A percentile compares a stretch with the other conserved stretches of the same genome.
Conservation (phyloP, 2,329 filamentous ascomycete species). For the Catunica adiposa region DNA sequence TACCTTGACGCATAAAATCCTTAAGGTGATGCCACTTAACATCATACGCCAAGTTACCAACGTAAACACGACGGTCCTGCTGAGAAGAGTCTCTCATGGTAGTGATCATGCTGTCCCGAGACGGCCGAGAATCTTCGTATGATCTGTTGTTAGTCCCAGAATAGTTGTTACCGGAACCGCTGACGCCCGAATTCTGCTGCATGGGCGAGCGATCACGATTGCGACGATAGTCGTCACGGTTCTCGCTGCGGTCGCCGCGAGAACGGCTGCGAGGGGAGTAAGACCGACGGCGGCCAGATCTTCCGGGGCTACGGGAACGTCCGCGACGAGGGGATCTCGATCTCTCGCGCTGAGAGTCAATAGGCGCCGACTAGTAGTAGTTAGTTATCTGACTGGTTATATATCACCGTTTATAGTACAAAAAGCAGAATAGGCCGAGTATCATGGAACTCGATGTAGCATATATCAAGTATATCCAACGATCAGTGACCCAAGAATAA, state of each 20-base stretch:
- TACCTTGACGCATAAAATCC: slow-evolving; percentile 99
- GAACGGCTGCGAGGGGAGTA: slow-evolving; percentile 68
- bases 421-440: neutral
- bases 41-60: slow-evolving; percentile 97
- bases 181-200: slow-evolving; percentile 51
- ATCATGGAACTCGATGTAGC: too few relatives aligned
- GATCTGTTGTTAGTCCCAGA: slow-evolving; percentile 57
- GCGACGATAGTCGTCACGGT: slow-evolving; percentile 61
- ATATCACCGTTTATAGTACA: too few relatives aligned
- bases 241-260: slow-evolving; percentile 36
- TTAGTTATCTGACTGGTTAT: too few relatives aligned
- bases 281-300: slow-evolving; percentile 52
- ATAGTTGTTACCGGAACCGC: slow-evolving; percentile 50
- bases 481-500: too few relatives aligned
- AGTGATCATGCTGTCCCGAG: slow-evolving; percentile 92
- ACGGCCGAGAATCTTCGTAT: slow-evolving; percentile 66
- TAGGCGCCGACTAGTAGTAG: slow-evolving; percentile 10
- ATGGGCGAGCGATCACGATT: slow-evolving; percentile 69
- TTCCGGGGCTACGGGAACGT: slow-evolving; percentile 70
- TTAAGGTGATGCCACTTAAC: slow-evolving; percentile 99
- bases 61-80: slow-evolving; percentile 97
- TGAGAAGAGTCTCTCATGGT: slow-evolving; percentile 87
- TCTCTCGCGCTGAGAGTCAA: slow-evolving; percentile 56
- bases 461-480: too few relatives aligned
- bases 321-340: slow-evolving; percentile 61